Conservation (phyloP, 108 stramenopile species). For the Craspedostauros australis region DNA sequence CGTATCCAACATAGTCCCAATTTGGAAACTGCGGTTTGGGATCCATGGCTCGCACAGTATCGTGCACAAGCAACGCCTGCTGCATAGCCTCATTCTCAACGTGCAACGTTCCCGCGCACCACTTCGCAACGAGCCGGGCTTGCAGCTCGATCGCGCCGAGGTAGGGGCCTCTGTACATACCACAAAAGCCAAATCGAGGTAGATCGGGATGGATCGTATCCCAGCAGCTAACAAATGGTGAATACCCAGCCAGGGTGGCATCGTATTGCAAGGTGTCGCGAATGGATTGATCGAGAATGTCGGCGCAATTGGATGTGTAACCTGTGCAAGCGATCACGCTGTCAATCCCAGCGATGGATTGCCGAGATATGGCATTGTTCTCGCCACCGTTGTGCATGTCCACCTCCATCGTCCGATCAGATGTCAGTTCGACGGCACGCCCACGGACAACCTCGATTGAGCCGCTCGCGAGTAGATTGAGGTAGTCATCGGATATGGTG, state of each 20-base stretch:
- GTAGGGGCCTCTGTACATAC: conserved; percentile 69
- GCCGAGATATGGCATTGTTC: background rate
- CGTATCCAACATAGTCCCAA: conserved; percentile 47
- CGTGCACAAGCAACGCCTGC: conserved; percentile 27
- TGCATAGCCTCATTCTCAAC: conserved; percentile 9
- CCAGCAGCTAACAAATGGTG: conserved; percentile 41
- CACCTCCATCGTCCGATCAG: conserved; percentile 26
- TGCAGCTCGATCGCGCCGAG: conserved; percentile 65
- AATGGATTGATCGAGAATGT: conserved; percentile 30
- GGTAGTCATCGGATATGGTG: conserved; percentile 54
- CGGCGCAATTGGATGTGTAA: conserved; percentile 31
- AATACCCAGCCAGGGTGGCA: conserved; percentile 29
- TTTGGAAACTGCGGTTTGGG: conserved; percentile 64
- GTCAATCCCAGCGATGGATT: conserved; percentile 20
- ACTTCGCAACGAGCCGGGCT: conserved; percentile 41
- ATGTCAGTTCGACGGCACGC: conserved; percentile 27
- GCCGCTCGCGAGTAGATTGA: conserved; percentile 45
- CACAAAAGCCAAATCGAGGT: conserved; percentile 52
- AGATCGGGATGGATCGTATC: conserved; percentile 52
- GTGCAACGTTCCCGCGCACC: conserved; percentile 26
- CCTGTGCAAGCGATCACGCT: conserved; percentile 53
- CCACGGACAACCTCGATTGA: conserved; percentile 45
- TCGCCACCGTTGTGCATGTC: background rate
- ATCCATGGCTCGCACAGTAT: conserved; percentile 30
- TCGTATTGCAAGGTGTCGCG: conserved; percentile 45